These are phyloP conservation scores for Globisporangium cylindrosporum DNA, from an alignment of 352 stramenopile genomes.

Conservation along the genomic window DNA sequence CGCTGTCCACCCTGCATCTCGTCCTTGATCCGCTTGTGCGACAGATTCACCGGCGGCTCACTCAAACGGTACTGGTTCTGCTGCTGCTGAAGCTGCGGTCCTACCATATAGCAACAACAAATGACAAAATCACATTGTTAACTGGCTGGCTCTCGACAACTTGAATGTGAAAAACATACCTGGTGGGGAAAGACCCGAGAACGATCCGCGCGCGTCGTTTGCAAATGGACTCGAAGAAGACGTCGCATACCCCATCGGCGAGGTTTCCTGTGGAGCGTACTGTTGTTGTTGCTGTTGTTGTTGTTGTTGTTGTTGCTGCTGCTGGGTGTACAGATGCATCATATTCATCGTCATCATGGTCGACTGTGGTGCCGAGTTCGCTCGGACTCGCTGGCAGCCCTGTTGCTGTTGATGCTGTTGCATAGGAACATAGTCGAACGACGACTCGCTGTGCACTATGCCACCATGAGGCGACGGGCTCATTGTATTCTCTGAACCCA, in stretches of 20 bases:
- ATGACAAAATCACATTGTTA: neutral
- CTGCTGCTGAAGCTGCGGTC: constrained; percentile 25
- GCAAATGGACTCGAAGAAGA: constrained; percentile 7
- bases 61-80: constrained; percentile 27
- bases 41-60: constrained; percentile 38
- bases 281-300: constrained; percentile 6
- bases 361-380: constrained; percentile 8
- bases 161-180: constrained; percentile 7
- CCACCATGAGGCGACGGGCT: neutral
- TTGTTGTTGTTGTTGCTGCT: constrained; percentile 9
- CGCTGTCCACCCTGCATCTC: constrained; percentile 48
- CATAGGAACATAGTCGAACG: constrained; percentile 52
- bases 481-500: constrained; percentile 22
- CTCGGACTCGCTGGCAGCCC: neutral
- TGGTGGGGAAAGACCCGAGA: constrained; percentile 12
- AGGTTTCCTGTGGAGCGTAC: constrained; percentile 11
- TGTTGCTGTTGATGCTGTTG: constrained; percentile 18
- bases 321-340: constrained; percentile 24
- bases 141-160: neutral
- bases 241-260: constrained; percentile 9
- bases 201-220: constrained; percentile 16
- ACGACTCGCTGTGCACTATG: constrained; percentile 26
- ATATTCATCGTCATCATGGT: constrained; percentile 17
- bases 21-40: constrained; percentile 59
- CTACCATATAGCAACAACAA: constrained; percentile 12